A percentile compares a stretch with the other conserved stretches of the same genome.
Conservation (phyloP, 2,329 filamentous ascomycete genomes). For the Verticillium zaregamsianum region DNA sequence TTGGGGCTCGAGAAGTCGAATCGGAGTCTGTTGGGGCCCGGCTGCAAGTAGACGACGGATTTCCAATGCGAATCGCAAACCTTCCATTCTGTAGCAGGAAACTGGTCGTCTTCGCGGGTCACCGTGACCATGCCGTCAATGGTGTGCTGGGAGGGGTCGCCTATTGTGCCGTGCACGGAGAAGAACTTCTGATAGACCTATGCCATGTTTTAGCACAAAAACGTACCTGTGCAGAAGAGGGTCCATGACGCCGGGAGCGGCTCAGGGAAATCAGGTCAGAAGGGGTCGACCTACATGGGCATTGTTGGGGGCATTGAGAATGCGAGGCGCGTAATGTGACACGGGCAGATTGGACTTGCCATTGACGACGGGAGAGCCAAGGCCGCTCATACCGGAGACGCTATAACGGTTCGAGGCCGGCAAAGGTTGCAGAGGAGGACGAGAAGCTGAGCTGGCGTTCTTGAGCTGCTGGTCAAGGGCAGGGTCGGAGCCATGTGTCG, state of each 20-base stretch:
- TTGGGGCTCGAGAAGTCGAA: slow-evolving; percentile 87
- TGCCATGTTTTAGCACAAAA: slow-evolving; percentile 8
- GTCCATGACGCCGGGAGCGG: not conserved
- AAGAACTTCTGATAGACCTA: slow-evolving; percentile 91
- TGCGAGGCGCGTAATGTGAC: slow-evolving; percentile 76
- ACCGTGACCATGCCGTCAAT: slow-evolving; percentile 78
- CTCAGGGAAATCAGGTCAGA: no score
- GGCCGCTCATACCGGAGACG: slow-evolving; percentile 58
- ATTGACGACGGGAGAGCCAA: slow-evolving; percentile 51
- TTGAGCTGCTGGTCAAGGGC: slow-evolving; percentile 61
- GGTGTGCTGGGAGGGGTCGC: slow-evolving; percentile 61
- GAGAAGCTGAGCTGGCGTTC: slow-evolving; percentile 26
- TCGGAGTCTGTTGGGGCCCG: slow-evolving; percentile 82
- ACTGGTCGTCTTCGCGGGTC: slow-evolving; percentile 77
- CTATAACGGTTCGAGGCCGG: slow-evolving; percentile 55
- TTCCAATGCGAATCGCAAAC: slow-evolving; percentile 91
- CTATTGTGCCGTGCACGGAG: slow-evolving; percentile 75
- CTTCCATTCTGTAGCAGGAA: slow-evolving; percentile 81
- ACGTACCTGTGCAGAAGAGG: not conserved
- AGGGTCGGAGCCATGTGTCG: slow-evolving; percentile 64
- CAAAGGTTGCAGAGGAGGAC: slow-evolving; percentile 32
- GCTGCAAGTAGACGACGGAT: slow-evolving; percentile 81
- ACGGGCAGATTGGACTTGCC: slow-evolving; percentile 56
- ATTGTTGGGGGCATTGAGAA: slow-evolving; percentile 75
- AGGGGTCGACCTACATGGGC: slow-evolving; percentile 65